phyloP scores from a whole-genome alignment of 2,329 filamentous ascomycete species.

The Alternaria conjuncta region DNA sequence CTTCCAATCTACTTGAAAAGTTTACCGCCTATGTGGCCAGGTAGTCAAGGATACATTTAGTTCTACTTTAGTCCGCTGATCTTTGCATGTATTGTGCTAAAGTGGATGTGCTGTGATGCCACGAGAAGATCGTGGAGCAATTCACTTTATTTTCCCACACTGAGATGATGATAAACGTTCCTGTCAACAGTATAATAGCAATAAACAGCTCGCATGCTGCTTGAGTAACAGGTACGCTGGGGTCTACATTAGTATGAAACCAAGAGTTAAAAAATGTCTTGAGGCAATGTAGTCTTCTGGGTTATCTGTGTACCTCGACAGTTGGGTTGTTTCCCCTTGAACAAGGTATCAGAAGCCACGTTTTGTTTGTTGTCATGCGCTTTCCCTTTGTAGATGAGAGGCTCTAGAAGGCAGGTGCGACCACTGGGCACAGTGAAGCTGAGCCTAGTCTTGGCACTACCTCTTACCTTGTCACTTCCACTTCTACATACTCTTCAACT shows the following conservation, averaged over 20 bases:
- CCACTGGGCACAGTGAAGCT: not conserved
- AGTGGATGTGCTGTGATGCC: not conserved
- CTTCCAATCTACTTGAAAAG: slow-evolving; percentile 1
- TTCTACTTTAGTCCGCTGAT: not conserved
- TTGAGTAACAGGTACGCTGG: not conserved
- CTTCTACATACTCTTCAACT: not conserved
- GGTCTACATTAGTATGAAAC: not conserved
- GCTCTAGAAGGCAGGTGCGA: not conserved
- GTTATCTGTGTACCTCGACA: not conserved
- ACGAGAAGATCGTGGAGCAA: not conserved
- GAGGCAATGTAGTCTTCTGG: not conserved
- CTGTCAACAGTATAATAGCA: not conserved
- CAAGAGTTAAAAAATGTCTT: not conserved
- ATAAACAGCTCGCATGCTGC: no score
- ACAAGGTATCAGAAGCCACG: not conserved
- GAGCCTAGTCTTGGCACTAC: not conserved
- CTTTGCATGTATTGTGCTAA: not conserved
- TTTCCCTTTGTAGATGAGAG: not conserved
- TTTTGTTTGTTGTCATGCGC: not conserved
- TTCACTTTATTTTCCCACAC: not conserved
- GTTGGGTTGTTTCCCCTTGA: accelerated
- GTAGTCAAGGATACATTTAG: not conserved
- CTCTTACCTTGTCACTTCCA: not conserved
- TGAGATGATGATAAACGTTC: not conserved
- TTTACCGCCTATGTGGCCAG: not conserved